Percentiles rank a stretch among this genome's conserved stretches.
Evolutionary conservation across 352 stramenopile genomes (phyloP).

Genomic region (Labyrinthula sp.): DNA sequence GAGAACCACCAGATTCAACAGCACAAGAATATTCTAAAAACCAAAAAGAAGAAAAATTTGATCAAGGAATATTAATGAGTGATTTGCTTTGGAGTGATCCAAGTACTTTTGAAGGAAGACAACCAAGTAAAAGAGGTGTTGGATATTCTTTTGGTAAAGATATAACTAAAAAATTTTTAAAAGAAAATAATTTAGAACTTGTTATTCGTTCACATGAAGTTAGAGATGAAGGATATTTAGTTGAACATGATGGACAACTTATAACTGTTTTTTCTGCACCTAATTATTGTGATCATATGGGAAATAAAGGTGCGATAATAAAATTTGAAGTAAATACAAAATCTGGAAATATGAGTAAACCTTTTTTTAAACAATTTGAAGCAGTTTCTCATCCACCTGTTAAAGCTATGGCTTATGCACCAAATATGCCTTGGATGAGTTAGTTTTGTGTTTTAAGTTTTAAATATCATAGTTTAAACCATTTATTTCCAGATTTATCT

Average conservation of each 20-base stretch:
- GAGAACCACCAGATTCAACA: slow-evolving; percentile 72
- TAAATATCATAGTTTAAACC: too few relatives aligned
- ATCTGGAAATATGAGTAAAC: slow-evolving; percentile 61
- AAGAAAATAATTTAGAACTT: slow-evolving; percentile 79
- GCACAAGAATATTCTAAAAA: too few relatives aligned
- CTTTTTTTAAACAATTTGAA: slow-evolving; percentile 79
- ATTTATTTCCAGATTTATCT: too few relatives aligned
- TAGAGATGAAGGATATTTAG: slow-evolving; percentile 93
- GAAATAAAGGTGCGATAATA: slow-evolving; percentile 97
- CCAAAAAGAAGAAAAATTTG: too few relatives aligned
- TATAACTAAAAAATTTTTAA: slow-evolving; percentile 82
- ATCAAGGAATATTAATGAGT: too few relatives aligned
- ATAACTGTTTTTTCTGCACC: slow-evolving; percentile 97
- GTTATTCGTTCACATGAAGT: slow-evolving; percentile 95
- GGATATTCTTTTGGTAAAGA: slow-evolving; percentile 91
- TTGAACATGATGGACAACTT: slow-evolving; percentile 94
- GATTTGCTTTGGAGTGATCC: slow-evolving; percentile 82
- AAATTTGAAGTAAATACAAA: too few relatives aligned
- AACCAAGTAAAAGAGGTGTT: slow-evolving; percentile 80
- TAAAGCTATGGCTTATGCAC: slow-evolving; percentile 33
- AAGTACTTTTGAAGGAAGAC: slow-evolving; percentile 78
- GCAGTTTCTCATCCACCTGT: slow-evolving; percentile 43
- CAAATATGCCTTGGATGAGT: slow-evolving; percentile 20
- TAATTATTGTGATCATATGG: slow-evolving; percentile 99
- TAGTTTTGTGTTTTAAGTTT: too few relatives aligned